Conservation (phyloP, 306 rosid genomes). For the Trichosanthes cucumerina region DNA sequence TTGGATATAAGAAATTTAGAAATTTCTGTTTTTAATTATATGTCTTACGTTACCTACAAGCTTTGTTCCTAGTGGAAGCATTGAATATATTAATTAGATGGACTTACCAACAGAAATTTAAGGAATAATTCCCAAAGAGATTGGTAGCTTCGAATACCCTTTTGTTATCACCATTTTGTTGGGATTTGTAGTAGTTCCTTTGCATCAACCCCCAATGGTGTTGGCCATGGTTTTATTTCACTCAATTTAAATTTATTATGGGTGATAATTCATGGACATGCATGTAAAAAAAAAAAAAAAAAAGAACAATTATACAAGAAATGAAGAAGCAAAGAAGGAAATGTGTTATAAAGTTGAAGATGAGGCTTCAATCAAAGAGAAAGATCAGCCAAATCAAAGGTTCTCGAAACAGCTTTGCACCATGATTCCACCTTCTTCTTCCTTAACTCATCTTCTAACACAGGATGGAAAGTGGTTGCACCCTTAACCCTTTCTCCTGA, state of each 20-base stretch:
- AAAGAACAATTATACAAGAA: not conserved
- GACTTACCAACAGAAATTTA: too few relatives aligned
- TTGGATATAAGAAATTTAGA: too few relatives aligned
- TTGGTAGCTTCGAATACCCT: too few relatives aligned
- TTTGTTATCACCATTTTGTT: not conserved
- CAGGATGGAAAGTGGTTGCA: constrained; percentile 36
- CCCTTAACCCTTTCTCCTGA: constrained; percentile 27
- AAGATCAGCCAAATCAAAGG: constrained; percentile 82
- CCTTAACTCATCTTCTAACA: constrained; percentile 37
- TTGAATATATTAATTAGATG: too few relatives aligned
- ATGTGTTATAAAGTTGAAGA: not conserved
- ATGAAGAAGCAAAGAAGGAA: not conserved
- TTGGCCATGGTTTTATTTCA: not conserved
- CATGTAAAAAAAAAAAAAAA: too few relatives aligned
- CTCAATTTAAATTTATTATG: not conserved
- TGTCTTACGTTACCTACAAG: too few relatives aligned
- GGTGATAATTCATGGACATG: not conserved
- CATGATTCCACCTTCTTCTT: constrained; percentile 65
- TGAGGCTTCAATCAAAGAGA: constrained; percentile 25
- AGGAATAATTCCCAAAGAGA: too few relatives aligned
- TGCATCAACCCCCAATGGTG: not conserved
- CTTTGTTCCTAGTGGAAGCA: too few relatives aligned
- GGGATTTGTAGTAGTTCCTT: not conserved
- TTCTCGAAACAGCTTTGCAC: constrained; percentile 73
- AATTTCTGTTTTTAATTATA: too few relatives aligned